Evolutionary conservation across 2,329 filamentous ascomycete species (phyloP).

Genomic region (Penicillium polonicum): DNA sequence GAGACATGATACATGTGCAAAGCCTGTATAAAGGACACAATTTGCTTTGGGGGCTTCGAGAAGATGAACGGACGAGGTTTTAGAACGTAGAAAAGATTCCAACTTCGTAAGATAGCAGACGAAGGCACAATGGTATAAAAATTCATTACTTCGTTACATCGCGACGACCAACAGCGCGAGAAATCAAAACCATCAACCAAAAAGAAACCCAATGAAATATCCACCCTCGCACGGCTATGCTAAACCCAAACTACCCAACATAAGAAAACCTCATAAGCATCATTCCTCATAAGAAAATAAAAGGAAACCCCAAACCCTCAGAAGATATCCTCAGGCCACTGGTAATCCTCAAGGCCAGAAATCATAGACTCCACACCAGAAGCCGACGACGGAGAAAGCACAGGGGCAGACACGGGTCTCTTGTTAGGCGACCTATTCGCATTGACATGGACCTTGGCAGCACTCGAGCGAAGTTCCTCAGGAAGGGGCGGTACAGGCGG

Average conservation of each 20-base stretch:
- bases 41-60: neutral
- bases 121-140: constrained; percentile 20
- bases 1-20: neutral
- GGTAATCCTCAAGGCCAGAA: constrained; percentile 31
- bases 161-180: constrained; percentile 1
- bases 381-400: constrained; percentile 6
- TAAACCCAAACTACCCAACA: neutral
- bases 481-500: constrained; percentile 44
- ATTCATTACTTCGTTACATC: constrained; percentile 25
- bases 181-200: neutral
- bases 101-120: neutral
- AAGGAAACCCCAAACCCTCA: constrained; percentile 19
- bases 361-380: constrained; percentile 9
- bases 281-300: neutral
- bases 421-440: constrained; percentile 25
- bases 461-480: constrained; percentile 31
- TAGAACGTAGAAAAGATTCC: neutral
- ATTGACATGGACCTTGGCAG: constrained; percentile 29
- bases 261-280: neutral
- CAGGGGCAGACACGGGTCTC: constrained; percentile 13
- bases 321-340: constrained; percentile 48
- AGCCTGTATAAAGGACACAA: neutral
- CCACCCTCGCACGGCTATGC: neutral
- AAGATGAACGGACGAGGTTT: neutral
- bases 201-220: neutral